phyloP scores from a whole-genome alignment of 1,284 basidiomycete genomes.

The Vanrija pseudolonga region DNA sequence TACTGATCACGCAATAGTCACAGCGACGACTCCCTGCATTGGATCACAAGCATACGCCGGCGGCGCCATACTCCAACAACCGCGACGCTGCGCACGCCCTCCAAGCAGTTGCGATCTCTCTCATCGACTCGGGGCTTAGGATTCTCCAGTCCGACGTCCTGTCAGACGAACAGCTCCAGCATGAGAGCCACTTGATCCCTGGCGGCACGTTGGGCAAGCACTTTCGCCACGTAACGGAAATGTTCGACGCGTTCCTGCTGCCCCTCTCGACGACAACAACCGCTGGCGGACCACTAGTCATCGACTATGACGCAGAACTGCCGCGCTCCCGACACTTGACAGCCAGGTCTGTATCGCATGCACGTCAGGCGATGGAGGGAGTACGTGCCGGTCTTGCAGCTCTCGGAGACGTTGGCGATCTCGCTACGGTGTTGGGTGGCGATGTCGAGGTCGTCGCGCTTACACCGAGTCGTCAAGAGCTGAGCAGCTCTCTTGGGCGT shows the following conservation, averaged over 20 bases:
- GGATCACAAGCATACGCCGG: no score
- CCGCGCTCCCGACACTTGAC: slow-evolving; percentile 18
- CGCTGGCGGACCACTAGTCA: slow-evolving; percentile 11
- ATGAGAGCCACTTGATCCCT: slow-evolving; percentile 34
- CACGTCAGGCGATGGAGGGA: slow-evolving; percentile 18
- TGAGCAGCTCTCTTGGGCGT: slow-evolving; percentile 35
- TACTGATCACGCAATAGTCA: no score
- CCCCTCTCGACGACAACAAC: slow-evolving; percentile 13
- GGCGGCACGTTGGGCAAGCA: slow-evolving; percentile 45
- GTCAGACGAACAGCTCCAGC: slow-evolving; percentile 29
- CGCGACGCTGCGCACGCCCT: slow-evolving; percentile 29
- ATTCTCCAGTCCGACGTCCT: slow-evolving; percentile 25
- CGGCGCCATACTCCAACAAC: slow-evolving; percentile 1
- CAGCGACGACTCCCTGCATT: no score
- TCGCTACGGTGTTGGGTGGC: slow-evolving; percentile 23
- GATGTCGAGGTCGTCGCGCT: slow-evolving; percentile 34
- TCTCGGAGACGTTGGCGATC: slow-evolving; percentile 17
- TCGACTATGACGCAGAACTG: slow-evolving; percentile 41
- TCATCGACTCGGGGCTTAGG: slow-evolving; percentile 37
- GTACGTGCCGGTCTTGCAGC: slow-evolving; percentile 25
- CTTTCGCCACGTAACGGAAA: slow-evolving; percentile 45
- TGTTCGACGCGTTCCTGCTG: slow-evolving; percentile 34
- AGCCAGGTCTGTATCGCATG: slow-evolving; percentile 18
- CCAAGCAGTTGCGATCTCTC: slow-evolving; percentile 30
- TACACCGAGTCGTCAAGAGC: slow-evolving; percentile 38